Evolutionary conservation across 2,329 filamentous ascomycete species (phyloP).

Genomic region (Penicillium sp.): DNA sequence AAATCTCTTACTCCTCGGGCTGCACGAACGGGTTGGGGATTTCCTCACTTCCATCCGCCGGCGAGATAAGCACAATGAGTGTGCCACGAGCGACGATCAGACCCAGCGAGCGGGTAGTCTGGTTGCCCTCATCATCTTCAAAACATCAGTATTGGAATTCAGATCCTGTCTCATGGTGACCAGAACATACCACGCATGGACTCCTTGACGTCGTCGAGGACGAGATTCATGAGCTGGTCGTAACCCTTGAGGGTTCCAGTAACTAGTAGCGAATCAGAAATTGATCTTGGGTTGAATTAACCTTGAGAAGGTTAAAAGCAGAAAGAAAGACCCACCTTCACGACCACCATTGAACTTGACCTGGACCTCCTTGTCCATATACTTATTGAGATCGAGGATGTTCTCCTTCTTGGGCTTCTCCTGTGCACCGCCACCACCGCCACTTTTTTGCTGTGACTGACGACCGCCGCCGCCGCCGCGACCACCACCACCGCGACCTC

Average conservation of each 20-base stretch:
- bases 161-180: neutral
- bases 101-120: slow-evolving; percentile 75
- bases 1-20: slow-evolving; percentile 59
- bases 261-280: slow-evolving; percentile 54
- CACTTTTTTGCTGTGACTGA: slow-evolving; percentile 44
- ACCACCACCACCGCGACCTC: slow-evolving; percentile 18
- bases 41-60: slow-evolving; percentile 90
- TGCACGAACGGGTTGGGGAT: slow-evolving; percentile 92
- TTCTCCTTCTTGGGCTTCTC: slow-evolving; percentile 97
- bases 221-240: slow-evolving; percentile 96
- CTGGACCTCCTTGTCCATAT: slow-evolving; percentile 92
- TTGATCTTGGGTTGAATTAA: neutral
- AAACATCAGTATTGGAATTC: slow-evolving; percentile 16
- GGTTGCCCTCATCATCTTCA: slow-evolving; percentile 89
- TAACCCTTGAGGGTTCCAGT: slow-evolving; percentile 90
- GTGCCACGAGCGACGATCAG: slow-evolving; percentile 89
- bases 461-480: slow-evolving; percentile 14
- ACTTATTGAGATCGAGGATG: slow-evolving; percentile 91
- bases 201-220: slow-evolving; percentile 92
- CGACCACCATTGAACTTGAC: slow-evolving; percentile 93
- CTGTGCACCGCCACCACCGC: slow-evolving; percentile 53
- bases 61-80: slow-evolving; percentile 86
- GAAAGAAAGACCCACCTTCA: slow-evolving; percentile 16
- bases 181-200: slow-evolving; percentile 71
- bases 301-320: slow-evolving; percentile 3